Evolutionary conservation across 805 yeast species (phyloP), one percentile per base, ranked within the genome.

Genomic region (Metschnikowia arizonensis): DNA sequence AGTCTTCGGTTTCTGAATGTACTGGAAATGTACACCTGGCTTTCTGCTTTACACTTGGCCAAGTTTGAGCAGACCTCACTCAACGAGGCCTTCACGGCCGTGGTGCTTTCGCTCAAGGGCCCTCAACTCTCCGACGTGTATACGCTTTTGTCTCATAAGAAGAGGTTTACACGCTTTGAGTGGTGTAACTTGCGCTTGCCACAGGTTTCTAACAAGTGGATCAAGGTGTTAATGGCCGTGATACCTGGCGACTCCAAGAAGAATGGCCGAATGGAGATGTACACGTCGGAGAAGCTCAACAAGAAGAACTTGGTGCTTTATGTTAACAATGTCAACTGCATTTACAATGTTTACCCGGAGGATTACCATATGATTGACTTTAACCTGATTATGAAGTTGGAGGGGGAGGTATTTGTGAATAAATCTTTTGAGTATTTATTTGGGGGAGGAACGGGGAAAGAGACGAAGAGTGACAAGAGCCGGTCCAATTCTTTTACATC

Each of bases 41-140:
- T 77, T 15, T 64, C 80, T 1, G 76, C 81, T 3, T 59, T 82
- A 29, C 64, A 73, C 40, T 59, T 82, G 38, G 63, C 83, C n/a
- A 77, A 74, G 50, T 82, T 67, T 56, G 88, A 82, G 60, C 74
- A 67, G 53, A 69, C 72, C 15, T 73, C 77, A 39, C 65, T 82
- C 43, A 81, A 77, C 55, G 84, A 81, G 61, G 74, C 81, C 17
- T 82, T 76, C 56, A 81, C 87, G 0, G 88, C 85, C 5, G 84
- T 81, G 2, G 62, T 82, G 28, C 60, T 82, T 28, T 77, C 84
- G 7, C 62, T 78, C 7, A 80, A 78, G 52, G 88, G 83, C 1
- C 68, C 79, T 3, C 60, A 66, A 42, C 68, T 82, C 45, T 69
- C 77, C 2, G 88, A 82, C 57, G 70, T 81, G 33, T 79, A 81